Evolutionary conservation across 768 basidiomycete species (phyloP), one percentile per base, ranked within the genome.

Genomic region (Tephrocybe rancida): DNA sequence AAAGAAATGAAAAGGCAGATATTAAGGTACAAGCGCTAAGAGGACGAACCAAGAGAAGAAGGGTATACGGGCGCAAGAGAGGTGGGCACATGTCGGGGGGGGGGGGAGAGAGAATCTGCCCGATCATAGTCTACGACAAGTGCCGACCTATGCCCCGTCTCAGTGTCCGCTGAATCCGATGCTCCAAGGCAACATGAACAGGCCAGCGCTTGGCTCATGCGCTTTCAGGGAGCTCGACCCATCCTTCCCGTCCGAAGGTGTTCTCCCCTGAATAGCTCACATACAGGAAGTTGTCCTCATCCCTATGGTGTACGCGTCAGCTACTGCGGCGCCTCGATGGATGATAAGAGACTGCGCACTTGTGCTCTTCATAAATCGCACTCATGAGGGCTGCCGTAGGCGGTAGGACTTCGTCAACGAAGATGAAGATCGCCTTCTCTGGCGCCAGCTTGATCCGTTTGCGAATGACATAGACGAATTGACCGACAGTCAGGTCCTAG

Each of bases 371-470:
- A 66, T 99, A 99, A 67, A 99, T 98, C 51, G 93, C 87, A 65
- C 92, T 95, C 97, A 99, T 99, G 44, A 98, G 78, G 2, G 96
- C 95, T 13, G 96, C 97, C 1, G 97, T 98, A 38, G 97, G 97
- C 39, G 97, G 97, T 25, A 99, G 81, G 49, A 98, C 95, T 71
- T 99, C 97, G 64, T 99, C 95, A 47, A 99, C 97, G 65, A 98
- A 99, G 73, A 99, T 98, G 79, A 98, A 99, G 76, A 99, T 99
- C 32, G 97, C 97, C 77, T 98, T 98, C 85, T 99, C 97, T 27
- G 97, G 95, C 21, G 95, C 92, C 52, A 99, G 85, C 86, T 99
- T 98, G 88, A 98, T 99, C 57, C 97, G 90, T 81, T 99, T 99
- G 67, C 97, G 88, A 69, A 99, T 99, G 29, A 99, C 97, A 71